These are phyloP conservation scores for Stephania yunnanensis DNA, from an alignment of 164 flowering plant species.

Conservation along the genomic window DNA sequence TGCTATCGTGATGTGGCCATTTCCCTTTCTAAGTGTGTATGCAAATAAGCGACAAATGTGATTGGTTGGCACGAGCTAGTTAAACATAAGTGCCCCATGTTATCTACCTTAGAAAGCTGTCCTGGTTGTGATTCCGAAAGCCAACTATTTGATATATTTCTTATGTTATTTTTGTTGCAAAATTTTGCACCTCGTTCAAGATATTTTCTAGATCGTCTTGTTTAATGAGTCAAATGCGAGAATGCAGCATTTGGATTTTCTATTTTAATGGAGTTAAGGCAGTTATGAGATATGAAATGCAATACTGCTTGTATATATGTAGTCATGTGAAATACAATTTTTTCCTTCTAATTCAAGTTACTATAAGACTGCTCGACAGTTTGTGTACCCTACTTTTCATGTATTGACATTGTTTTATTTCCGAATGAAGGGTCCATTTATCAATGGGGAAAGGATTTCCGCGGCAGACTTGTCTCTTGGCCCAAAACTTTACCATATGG, in stretches of 20 bases:
- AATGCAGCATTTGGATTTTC: background rate
- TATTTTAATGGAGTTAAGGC: background rate
- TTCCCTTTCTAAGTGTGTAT: background rate
- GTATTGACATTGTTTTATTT: slow-evolving; percentile 9
- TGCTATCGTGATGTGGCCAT: background rate
- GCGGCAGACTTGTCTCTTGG: slow-evolving; percentile 82
- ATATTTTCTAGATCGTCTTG: background rate
- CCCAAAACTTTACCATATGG: slow-evolving; percentile 90
- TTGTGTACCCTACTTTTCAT: background rate
- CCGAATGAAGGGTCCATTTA: slow-evolving; percentile 69
- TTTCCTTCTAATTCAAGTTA: too few relatives aligned
- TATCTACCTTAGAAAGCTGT: background rate
- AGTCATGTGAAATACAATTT: too few relatives aligned
- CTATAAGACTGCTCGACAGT: background rate
- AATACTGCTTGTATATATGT: too few relatives aligned
- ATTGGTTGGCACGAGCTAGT: background rate
- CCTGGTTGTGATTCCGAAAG: background rate
- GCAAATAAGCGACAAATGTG: background rate
- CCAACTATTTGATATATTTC: background rate
- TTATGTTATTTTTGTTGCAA: background rate
- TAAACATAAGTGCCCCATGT: background rate
- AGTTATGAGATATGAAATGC: too few relatives aligned
- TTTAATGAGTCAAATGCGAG: background rate
- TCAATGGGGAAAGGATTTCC: slow-evolving; percentile 73
- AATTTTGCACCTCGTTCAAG: background rate